Evolutionary conservation across 768 basidiomycete genomes (phyloP), one percentile per base, ranked within the genome.

Genomic region (Cyclocybe aegerita): DNA sequence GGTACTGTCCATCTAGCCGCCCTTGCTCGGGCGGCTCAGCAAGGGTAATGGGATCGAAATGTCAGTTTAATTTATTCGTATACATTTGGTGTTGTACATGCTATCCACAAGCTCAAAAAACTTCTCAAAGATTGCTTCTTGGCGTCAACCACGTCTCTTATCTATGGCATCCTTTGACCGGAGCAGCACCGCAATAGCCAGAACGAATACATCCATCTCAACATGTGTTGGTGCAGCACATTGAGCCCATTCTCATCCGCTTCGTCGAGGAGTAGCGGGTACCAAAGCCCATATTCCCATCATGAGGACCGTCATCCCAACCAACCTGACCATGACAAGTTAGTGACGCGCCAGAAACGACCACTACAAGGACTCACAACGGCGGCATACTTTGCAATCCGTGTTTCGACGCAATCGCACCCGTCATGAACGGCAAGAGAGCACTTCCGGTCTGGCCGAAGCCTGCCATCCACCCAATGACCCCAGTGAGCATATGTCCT

Each of bases 391-490:
- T 75, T 46, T 69, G 65, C 43, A 85, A 83, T 0, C 76, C 86
- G 23, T 80, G 76, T 50, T 74, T 80, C 15, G 73, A 73, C 9
- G 86, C 80, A n/a, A 89, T 72, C 3, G 80, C 73, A 30, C 86
- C 86, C 1, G 83, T 83, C 52, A 86, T 74, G 55, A 90, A 87
- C 1, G 88, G 86, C 4, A 88, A 56, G 7, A 84, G 53, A 0
- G 87, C 86, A 33, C 80, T 80, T n/a, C 88, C 88, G 3, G 84
- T 79, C 60, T 84, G 82, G 0, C 87, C 86, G 29, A 80, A 73
- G 2, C 77, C 79, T 4, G 80, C 79, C 34, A 83, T 80, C 81
- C 80, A 83, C 7, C 82, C 82, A 17, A 84, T 80, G 4, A 79
- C 71, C 14, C 75, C 79, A 38, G 72, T 75, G 35, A 88, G 74